Conservation (phyloP, 768 basidiomycete genomes). For the Boletus subcaerulescens region DNA sequence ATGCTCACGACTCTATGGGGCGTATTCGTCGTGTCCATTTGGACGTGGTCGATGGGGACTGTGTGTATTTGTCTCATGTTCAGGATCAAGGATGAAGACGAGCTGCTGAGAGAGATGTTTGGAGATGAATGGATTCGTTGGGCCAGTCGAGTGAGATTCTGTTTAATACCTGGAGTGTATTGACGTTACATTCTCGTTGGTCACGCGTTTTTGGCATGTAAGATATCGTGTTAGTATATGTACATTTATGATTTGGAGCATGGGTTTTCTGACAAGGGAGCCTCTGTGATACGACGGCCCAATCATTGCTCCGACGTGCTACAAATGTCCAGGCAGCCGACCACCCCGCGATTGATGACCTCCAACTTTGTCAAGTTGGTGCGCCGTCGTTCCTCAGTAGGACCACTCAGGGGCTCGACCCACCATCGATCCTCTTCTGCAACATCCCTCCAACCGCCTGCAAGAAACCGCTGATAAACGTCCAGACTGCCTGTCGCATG, state of each 20-base stretch:
- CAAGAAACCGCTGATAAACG: constrained; percentile 43
- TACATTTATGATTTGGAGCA: too few species aligned
- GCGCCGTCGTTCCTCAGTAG: constrained; percentile 36
- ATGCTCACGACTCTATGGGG: neutral
- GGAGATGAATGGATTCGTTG: constrained; percentile 3
- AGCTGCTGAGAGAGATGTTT: constrained; percentile 4
- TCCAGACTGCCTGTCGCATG: constrained; percentile 18
- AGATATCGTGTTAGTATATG: too few species aligned
- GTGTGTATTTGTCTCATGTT: neutral
- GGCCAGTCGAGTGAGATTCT: constrained; percentile 1
- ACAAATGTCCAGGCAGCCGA: constrained; percentile 2
- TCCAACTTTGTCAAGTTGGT: constrained; percentile 12
- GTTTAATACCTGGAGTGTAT: constrained; percentile 2
- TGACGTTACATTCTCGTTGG: too few species aligned
- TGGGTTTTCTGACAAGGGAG: too few species aligned
- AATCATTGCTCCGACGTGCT: too few species aligned
- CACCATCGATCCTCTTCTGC: constrained; percentile 61
- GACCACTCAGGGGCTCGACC: constrained; percentile 50
- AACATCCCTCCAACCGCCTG: constrained; percentile 59
- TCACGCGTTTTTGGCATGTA: too few species aligned
- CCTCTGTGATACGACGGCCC: too few species aligned
- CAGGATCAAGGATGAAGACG: constrained; percentile 6
- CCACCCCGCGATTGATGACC: constrained; percentile 1
- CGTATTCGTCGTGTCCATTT: neutral
- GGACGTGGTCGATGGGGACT: neutral